Evolutionary conservation across 805 yeast genomes (phyloP).

Genomic region (Hanseniaspora lindneri): DNA sequence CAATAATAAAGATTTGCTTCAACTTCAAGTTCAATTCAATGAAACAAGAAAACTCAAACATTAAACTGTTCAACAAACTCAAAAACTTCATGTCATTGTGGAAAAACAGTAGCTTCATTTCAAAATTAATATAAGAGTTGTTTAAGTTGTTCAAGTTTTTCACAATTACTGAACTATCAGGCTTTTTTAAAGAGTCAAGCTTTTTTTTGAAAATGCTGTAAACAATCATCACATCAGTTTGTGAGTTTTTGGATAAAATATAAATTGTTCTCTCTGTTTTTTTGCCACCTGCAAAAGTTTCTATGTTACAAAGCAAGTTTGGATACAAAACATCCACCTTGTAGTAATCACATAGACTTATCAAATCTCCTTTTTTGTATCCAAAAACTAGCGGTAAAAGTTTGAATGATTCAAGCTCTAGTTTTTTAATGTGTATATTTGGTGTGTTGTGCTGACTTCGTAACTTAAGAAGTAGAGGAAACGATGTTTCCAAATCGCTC

Average conservation of each 20-base stretch:
- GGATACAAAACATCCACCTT: constrained; percentile 22
- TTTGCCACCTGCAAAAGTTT: constrained; percentile 4
- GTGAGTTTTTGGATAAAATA: not conserved
- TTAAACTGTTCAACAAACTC: constrained; percentile 17
- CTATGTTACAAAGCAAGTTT: constrained; percentile 13
- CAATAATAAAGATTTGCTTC: constrained; percentile 22
- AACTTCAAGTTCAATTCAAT: constrained; percentile 20
- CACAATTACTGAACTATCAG: not conserved
- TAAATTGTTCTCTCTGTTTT: constrained; percentile 17
- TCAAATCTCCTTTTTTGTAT: constrained; percentile 21
- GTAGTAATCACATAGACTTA: constrained; percentile 18
- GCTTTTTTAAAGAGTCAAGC: not conserved
- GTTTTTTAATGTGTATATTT: constrained; percentile 19
- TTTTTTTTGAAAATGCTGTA: not conserved
- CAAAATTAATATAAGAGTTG: constrained; percentile 3
- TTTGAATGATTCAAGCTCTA: constrained; percentile 21
- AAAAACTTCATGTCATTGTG: constrained; percentile 17
- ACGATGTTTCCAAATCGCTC: not conserved
- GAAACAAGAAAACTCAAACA: constrained; percentile 24
- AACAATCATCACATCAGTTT: not conserved
- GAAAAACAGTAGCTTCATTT: constrained; percentile 17
- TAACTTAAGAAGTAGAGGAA: not conserved
- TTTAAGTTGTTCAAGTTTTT: constrained; percentile 18
- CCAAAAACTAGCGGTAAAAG: constrained; percentile 22
- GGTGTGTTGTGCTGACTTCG: not conserved